Conservation (phyloP, 495 filamentous ascomycete species). For the Lepraria neglecta region DNA sequence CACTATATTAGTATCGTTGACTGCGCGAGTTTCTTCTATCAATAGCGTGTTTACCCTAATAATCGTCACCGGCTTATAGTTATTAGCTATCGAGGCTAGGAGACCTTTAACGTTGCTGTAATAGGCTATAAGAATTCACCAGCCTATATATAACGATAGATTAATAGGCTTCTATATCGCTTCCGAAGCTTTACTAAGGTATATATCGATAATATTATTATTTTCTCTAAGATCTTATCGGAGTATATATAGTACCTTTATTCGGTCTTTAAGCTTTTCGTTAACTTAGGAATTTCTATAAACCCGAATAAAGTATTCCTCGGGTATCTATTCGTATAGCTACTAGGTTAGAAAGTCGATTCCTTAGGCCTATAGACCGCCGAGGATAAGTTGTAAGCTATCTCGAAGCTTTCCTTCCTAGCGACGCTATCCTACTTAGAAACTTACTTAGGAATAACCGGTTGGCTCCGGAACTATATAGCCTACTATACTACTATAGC, state of each 20-base stretch:
- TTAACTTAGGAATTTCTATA: neutral
- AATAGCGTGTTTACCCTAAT: neutral
- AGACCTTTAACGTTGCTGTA: neutral
- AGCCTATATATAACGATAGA: neutral
- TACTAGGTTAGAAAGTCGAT: neutral
- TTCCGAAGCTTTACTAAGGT: neutral
- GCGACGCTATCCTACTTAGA: neutral
- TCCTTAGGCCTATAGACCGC: neutral
- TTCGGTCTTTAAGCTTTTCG: neutral
- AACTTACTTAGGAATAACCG: neutral
- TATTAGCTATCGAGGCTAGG: neutral
- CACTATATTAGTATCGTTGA: neutral
- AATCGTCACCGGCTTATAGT: neutral
- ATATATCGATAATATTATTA: slow-evolving; percentile 1
- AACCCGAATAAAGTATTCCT: neutral
- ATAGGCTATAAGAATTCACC: neutral
- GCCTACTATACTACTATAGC: neutral
- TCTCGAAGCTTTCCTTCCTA: too few species aligned
- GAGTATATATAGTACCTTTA: neutral
- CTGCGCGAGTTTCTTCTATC: neutral
- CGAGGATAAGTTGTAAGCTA: neutral
- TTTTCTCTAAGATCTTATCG: neutral
- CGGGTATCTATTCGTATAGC: neutral
- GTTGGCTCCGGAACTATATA: neutral
- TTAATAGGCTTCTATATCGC: neutral